Conservation (phyloP, 768 basidiomycete species). For the Leccinum fibrillosum region DNA sequence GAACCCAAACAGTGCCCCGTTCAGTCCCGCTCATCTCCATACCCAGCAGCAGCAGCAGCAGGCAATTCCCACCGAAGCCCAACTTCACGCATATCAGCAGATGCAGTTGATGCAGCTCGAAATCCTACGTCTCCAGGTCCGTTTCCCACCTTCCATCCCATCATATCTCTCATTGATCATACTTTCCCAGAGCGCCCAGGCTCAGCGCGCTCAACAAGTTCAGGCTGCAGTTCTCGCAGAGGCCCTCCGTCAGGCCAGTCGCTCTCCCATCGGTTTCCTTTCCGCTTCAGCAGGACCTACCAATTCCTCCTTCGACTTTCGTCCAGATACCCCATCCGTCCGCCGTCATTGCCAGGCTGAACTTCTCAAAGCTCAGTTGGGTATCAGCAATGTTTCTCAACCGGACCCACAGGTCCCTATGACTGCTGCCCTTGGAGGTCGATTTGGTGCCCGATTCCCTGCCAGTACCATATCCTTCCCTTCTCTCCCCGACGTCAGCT, state of each 20-base stretch:
- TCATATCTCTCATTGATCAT: slow-evolving; percentile 10
- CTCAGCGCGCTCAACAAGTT: slow-evolving; percentile 57
- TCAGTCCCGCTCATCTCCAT: slow-evolving; percentile 41
- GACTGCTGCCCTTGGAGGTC: slow-evolving; percentile 76
- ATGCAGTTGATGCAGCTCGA: slow-evolving; percentile 87
- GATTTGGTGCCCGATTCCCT: slow-evolving; percentile 60
- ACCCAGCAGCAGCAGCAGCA: slow-evolving; percentile 37
- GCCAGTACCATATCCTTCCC: slow-evolving; percentile 39
- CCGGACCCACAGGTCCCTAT: slow-evolving; percentile 67
- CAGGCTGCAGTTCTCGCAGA: slow-evolving; percentile 70
- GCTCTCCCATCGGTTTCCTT: slow-evolving; percentile 27
- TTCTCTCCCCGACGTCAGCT: slow-evolving; percentile 38
- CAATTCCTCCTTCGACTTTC: slow-evolving; percentile 61
- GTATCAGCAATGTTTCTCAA: slow-evolving; percentile 31
- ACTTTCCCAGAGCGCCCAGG: slow-evolving; percentile 56
- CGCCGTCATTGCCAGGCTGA: slow-evolving; percentile 72
- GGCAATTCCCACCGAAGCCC: slow-evolving; percentile 37
- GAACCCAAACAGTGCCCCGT: slow-evolving; percentile 50
- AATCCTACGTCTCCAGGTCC: slow-evolving; percentile 75
- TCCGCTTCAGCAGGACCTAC: slow-evolving; percentile 76
- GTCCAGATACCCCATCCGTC: slow-evolving; percentile 53
- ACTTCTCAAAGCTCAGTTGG: slow-evolving; percentile 58
- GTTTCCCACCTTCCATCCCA: slow-evolving; percentile 11
- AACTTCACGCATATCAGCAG: slow-evolving; percentile 61
- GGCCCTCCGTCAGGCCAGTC: slow-evolving; percentile 47